Evolutionary conservation across 441 rosid genomes (phyloP).

Genomic region (Daphne laureola): DNA sequence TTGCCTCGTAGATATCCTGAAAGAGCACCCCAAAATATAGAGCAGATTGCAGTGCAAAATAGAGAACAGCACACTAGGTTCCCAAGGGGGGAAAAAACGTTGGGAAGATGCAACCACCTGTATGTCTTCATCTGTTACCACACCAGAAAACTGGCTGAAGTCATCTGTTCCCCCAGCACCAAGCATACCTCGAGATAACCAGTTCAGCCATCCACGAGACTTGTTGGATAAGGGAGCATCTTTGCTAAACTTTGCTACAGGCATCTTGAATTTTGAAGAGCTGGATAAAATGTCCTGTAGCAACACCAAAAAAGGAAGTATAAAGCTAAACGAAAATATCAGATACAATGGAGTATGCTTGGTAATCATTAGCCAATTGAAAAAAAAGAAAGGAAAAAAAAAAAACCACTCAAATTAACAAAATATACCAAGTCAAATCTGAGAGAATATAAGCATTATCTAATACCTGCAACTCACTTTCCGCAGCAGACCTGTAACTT

Average conservation of each 20-base stretch:
- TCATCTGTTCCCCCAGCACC: conserved; percentile 99
- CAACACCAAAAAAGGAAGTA: conserved; percentile 16
- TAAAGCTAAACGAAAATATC: conserved; percentile 11
- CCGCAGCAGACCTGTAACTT: conserved; percentile 81
- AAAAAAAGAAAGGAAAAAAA: conserved; percentile 3
- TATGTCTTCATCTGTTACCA: conserved; percentile 89
- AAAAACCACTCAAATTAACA: conserved; percentile 7
- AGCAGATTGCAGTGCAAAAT: neutral
- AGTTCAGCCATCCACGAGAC: conserved; percentile 94
- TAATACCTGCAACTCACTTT: conserved; percentile 76
- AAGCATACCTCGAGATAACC: conserved; percentile 98
- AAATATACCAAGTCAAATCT: conserved; percentile 8
- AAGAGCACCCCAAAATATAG: conserved; percentile 5
- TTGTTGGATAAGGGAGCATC: conserved; percentile 51
- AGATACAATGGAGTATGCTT: conserved; percentile 4
- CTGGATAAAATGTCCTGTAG: conserved; percentile 49
- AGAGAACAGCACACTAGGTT: conserved; percentile 10
- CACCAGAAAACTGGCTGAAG: conserved; percentile 88
- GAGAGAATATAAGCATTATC: conserved; percentile 15
- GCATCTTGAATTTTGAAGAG: conserved; percentile 24
- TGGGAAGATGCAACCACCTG: conserved; percentile 45
- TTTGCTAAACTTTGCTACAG: conserved; percentile 45
- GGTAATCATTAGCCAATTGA: conserved; percentile 11
- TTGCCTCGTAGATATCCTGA: conserved; percentile 93
- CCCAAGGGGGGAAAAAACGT: conserved; percentile 14